Conservation (phyloP, 2,329 filamentous ascomycete species). For the Fusarium kyushuense region DNA sequence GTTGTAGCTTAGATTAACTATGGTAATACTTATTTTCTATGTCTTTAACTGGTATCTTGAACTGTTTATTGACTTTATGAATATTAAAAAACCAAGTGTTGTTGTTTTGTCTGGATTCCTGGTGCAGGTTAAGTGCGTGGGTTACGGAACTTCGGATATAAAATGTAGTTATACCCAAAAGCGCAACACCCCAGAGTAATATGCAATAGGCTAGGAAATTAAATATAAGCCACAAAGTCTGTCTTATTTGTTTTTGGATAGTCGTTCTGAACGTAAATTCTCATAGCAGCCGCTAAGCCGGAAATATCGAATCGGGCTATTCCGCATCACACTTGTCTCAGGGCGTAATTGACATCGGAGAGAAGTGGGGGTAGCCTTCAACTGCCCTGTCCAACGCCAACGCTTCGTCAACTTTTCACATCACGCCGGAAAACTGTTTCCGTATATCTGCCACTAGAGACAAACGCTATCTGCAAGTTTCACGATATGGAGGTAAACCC, state of each 20-base stretch:
- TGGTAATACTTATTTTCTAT: neutral
- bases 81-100: neutral
- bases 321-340: neutral
- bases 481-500: neutral
- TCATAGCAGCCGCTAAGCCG: neutral
- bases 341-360: neutral
- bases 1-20: neutral
- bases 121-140: neutral
- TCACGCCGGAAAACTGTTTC: conserved; percentile 10
- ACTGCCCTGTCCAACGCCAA: neutral
- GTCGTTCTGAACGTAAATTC: neutral
- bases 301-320: neutral
- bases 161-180: neutral
- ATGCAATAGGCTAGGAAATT: no score
- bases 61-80: neutral
- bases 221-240: neutral
- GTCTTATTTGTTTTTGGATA: neutral
- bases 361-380: neutral
- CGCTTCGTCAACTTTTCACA: conserved; percentile 5
- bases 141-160: no score
- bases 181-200: neutral
- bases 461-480: neutral
- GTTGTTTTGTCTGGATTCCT: neutral
- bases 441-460: neutral
- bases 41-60: accelerated